Conservation (phyloP, 345 rosid genomes). For the Acer campestre region DNA sequence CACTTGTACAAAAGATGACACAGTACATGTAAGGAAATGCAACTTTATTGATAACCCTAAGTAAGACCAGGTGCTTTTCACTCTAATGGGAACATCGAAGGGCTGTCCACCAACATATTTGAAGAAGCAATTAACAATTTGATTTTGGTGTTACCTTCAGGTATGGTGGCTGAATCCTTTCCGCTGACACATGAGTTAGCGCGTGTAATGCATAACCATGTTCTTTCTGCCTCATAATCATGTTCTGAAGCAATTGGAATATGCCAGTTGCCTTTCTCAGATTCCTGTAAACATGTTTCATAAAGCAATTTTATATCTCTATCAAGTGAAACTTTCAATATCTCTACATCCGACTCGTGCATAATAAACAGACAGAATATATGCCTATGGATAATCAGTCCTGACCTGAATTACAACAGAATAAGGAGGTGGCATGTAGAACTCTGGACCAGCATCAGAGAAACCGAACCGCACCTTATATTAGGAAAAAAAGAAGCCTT, state of each 20-base stretch:
- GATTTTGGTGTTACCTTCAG: conserved; percentile 43
- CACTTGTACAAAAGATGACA: neutral
- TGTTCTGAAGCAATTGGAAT: conserved; percentile 51
- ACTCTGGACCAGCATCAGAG: conserved; percentile 49
- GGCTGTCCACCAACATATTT: neutral
- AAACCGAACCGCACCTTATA: conserved; percentile 61
- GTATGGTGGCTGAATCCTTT: conserved; percentile 20
- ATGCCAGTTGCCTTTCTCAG: conserved; percentile 74
- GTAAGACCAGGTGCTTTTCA: neutral
- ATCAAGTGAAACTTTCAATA: neutral
- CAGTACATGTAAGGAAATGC: neutral
- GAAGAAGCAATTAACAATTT: neutral
- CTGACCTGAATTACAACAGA: conserved; percentile 68
- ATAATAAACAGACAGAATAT: conserved; percentile 5
- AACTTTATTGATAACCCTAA: neutral
- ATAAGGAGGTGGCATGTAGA: conserved; percentile 65
- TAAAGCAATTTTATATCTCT: neutral
- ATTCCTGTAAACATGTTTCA: conserved; percentile 49
- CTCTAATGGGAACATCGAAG: neutral
- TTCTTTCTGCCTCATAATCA: conserved; percentile 42
- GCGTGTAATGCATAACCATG: conserved; percentile 62
- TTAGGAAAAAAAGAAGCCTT: conserved; percentile 14
- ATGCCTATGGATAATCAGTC: neutral
- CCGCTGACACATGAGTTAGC: conserved; percentile 17
- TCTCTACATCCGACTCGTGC: neutral